Base-by-base conservation (phyloP, 441 rosid genomes). In the Pelargonium citronellum region DNA sequence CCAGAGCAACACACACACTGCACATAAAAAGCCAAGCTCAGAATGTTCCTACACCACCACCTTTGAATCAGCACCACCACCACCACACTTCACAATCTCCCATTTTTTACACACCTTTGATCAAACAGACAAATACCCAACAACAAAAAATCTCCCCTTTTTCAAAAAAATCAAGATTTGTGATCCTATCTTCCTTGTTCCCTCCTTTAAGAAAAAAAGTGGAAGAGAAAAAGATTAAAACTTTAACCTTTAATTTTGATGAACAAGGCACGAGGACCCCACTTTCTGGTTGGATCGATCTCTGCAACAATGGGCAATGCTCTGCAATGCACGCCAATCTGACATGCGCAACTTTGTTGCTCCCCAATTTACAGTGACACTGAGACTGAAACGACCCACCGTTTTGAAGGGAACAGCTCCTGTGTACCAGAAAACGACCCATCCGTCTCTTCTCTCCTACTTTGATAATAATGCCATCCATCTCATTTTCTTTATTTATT, bases 401-500 rank as follows among this genome's bases (percentile, higher is more conserved):
- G 61, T 55, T 55, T 55, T 55, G 16, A 53, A 20, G 17, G 61
- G 61, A 7, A 55, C 61, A 55, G 61, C 61, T 3, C 61, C 61
- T 55, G 20, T 55, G 61, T 55, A 55, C 61, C 61, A 55, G 61
- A 55, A 55, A 55, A 55, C 61, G 61, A 55, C 61, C 61, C 61
- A 16, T 55, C 61, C 20, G 61, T 16, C 22, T 2, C 61, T 15
- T 51, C 58, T n/a, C 83, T 65, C 81, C 75, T 71, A 74, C 76
- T 79, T 82, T 71, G 67, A 83, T 80, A 67, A 63, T 78, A 83
- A 79, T 78, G 82, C 53, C 69, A n/a, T 83, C 85, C 83, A 79
- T 79, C 78, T 75, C 74, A 73, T 69, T 67, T 27, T 44, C 49
- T 13, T 37, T 13, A 34, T 65, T 39, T 64, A 55, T 44, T 22